These are phyloP conservation scores for Aureobasidium sp. DNA, from an alignment of 2,329 filamentous ascomycete genomes.

Conservation along the genomic window DNA sequence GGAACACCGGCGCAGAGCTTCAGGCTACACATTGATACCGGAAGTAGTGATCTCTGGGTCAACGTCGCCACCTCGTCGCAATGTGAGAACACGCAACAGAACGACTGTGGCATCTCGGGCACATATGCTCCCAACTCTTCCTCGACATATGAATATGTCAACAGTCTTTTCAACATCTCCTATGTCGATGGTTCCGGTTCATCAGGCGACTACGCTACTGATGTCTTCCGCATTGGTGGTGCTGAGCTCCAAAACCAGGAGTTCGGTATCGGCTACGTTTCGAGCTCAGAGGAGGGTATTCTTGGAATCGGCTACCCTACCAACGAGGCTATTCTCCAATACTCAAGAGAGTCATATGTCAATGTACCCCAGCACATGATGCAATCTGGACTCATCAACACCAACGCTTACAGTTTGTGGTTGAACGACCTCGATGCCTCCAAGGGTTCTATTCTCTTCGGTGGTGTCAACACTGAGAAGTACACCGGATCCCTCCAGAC, in stretches of 20 bases:
- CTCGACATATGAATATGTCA: conserved; percentile 66
- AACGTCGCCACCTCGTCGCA: conserved; percentile 56
- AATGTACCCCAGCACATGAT: conserved; percentile 59
- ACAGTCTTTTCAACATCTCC: conserved; percentile 73
- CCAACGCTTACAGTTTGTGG: conserved; percentile 61
- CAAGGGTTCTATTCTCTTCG: conserved; percentile 66
- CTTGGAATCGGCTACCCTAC: conserved; percentile 73
- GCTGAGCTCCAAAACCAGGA: conserved; percentile 50
- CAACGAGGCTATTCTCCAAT: conserved; percentile 67
- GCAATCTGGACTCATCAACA: conserved; percentile 51
- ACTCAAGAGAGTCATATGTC: conserved; percentile 41
- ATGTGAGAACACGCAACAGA: conserved; percentile 37
- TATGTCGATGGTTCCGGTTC: conserved; percentile 78
- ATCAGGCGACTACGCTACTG: conserved; percentile 68
- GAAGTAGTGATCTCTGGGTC: conserved; percentile 55
- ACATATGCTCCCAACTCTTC: conserved; percentile 63
- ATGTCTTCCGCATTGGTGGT: conserved; percentile 55
- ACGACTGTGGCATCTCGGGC: conserved; percentile 53
- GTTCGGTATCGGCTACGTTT: conserved; percentile 64
- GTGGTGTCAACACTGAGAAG: conserved; percentile 70
- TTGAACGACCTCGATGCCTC: conserved; percentile 50
- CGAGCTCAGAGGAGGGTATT: conserved; percentile 57
- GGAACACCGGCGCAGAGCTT: conserved; percentile 49
- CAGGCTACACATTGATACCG: conserved; percentile 52
- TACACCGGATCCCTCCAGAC: conserved; percentile 55